Evolutionary conservation across 1,284 basidiomycete genomes (phyloP), one percentile per base, ranked within the genome.

Genomic region (Gymnopus androsaceus): DNA sequence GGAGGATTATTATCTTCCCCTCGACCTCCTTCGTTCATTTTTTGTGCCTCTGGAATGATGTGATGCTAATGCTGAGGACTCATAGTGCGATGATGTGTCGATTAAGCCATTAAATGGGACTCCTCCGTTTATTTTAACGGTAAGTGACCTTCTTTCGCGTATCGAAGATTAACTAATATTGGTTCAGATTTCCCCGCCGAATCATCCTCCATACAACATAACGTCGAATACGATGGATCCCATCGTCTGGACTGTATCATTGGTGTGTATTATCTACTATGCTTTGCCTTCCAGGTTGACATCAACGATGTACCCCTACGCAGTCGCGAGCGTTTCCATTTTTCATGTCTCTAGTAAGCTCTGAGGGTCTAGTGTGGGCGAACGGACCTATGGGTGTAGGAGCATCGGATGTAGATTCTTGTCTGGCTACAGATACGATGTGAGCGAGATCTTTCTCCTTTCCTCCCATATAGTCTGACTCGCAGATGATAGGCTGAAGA

Each of bases 171-270:
- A 31, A 27, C 37, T 51, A 19, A 34, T 31, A 27, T 36, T 4
- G 14, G 15, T 2, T 7, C 48, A 81, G 79, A 66, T 81, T 11
- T 73, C 77, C 0, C 79, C 80, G 8, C 67, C 78, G 0, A 65
- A 79, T 4, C 79, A 78, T 59, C 78, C 80, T 2, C 79, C 80
- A 3, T 73, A 72, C 59, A 80, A 78, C 61, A 75, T 82, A 54
- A 78, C 77, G 0, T 76, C 75, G 3, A 60, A 75, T 33, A 67
- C 67, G 4, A 69, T 66, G 69, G 69, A 68, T 40, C 61, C 78
- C 0, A 76, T 81, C n/a, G 74, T 72, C 44, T 83, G 79, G 79
- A 81, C 77, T 1, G 74, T 81, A 3, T 72, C 77, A 1, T 59
- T 81, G 46, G 69, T 71, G 25, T 40, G 62, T 55, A 19, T 9